phyloP scores from a whole-genome alignment of 148 eudicot species.

The Salicornia ramosissima region DNA sequence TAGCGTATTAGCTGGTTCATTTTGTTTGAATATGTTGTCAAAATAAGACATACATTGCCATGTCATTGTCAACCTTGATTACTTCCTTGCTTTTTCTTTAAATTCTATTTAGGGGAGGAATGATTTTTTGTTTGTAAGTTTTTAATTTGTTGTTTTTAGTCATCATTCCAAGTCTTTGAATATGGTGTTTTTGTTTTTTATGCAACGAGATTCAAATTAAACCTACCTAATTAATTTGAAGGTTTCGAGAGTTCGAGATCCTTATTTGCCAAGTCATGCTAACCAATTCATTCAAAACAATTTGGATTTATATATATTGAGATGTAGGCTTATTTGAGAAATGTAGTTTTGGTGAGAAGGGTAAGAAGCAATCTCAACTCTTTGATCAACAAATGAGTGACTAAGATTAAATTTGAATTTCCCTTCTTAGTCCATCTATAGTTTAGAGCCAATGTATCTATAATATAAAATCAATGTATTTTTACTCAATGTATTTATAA shows the following conservation, averaged over 20 bases:
- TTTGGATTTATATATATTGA: too few relatives aligned
- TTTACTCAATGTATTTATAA: too few relatives aligned
- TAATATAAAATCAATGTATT: too few relatives aligned
- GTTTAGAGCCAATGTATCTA: too few relatives aligned
- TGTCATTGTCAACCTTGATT: conserved; percentile 35
- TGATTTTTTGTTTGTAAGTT: background rate
- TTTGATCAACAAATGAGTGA: too few relatives aligned
- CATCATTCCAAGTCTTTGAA: conserved; percentile 19
- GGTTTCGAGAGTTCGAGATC: background rate
- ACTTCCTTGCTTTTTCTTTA: conserved; percentile 11
- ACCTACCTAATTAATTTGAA: background rate
- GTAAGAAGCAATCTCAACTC: too few relatives aligned
- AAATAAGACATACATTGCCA: conserved; percentile 32
- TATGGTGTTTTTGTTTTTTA: background rate
- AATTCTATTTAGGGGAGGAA: background rate
- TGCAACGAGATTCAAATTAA: background rate
- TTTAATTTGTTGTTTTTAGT: background rate
- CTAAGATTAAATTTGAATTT: too few relatives aligned
- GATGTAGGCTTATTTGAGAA: too few relatives aligned
- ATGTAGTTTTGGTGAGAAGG: too few relatives aligned
- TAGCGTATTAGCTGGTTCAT: conserved; percentile 18
- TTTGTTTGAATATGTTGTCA: conserved; percentile 28
- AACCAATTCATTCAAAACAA: too few relatives aligned
- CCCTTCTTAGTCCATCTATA: too few relatives aligned
- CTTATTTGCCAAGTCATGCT: background rate